Base-by-base conservation (phyloP, 177 flowering plant species). In the Vitis hybrid region DNA sequence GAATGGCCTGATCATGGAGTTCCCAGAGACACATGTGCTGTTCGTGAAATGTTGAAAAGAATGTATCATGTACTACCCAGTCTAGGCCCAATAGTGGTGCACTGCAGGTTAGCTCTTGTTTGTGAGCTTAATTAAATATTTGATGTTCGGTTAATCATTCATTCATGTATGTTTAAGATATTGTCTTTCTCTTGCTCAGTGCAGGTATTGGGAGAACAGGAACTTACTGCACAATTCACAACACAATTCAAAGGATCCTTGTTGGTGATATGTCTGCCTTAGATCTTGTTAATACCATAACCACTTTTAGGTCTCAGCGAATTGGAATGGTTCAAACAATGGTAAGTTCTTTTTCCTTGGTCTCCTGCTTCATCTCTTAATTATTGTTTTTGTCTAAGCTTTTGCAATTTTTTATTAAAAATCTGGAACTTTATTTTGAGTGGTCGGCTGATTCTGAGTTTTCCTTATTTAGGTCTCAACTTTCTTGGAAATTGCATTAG, bases 1-100 rank as follows among this genome's bases (percentile, higher is more conserved):
- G 97, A 93, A 58, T 95, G 99, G 99, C 98, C 99, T 50, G 99
- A 95, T 79, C 97, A 89, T 83, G 99, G 99, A 78, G 97, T 93
- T 69, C 99, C 99, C 11, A 68, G 52, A n/a, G 88, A 92, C 73
- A 87, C 94, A 8, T 10, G 66, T 67, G 88, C 91, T 65, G 95
- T 95, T 67, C 97, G 95, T 75, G 97, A 91, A 77, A 91, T 93
- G 58, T 75, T 91, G 55, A 93, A 79, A 76, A 84, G 88, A 78
- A 53, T 82, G 57, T 79, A 78, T 78, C 83, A 69, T 50, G 71
- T 92, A 30, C 91, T 91, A 18, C 86, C 89, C 24, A 77, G 65
- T 70, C 70, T 82, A n/a, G 97, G 99, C 57, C 99, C 98, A 46
- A 81, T 95, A 66, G 97, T 88, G 69, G 97, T 95, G 70, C 99